Evolutionary conservation across 495 filamentous ascomycete genomes (phyloP), one percentile per base, ranked within the genome.

Genomic region (Penicillium nucicola): DNA sequence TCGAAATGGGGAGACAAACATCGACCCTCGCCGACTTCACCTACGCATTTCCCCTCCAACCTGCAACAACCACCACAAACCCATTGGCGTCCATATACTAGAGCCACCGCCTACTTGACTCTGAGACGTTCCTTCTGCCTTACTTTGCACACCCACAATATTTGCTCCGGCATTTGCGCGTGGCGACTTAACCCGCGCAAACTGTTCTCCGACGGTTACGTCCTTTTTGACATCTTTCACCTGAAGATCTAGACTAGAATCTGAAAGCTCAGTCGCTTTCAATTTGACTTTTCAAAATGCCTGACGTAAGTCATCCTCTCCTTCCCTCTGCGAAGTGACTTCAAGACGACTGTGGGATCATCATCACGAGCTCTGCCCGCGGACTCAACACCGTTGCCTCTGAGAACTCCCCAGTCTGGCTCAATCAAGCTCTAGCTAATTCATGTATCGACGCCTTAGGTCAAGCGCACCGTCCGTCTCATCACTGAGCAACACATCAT

Each of bases 381-480:
- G 10, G 25, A 8, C 2, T 8, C 10, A 6, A 28, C 25, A 6
- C 25, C 5, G 2, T 28, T 28, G 31, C 41, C 7, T n/a, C 17
- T 15, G 10, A 25, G 35, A 3, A 18, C 19, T 22, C n/a, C 35
- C 19, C 5, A 20, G 20, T 32, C 8, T 11, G n/a, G 35, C 35
- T 15, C 32, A 38, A 41, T 41, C 2, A 5, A 28, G 19, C 25
- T 11, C 14, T 44, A 14, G 33, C 55, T 53, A 40, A 48, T 19
- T 11, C 19, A 23, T 22, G 2, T 17, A 12, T 52, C 14, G 28
- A 30, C 50, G 35, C 28, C 50, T 10, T 56, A 92, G 88, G 78
- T 91, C 65, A 89, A 95, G 76, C 84, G 93, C 52, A 88, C 79
- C 50, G 79, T 98, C 67, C 92, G 92, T 78, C 80, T 98, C 70